Conservation (phyloP, 805 yeast species). For the Candida tallmaniae region DNA sequence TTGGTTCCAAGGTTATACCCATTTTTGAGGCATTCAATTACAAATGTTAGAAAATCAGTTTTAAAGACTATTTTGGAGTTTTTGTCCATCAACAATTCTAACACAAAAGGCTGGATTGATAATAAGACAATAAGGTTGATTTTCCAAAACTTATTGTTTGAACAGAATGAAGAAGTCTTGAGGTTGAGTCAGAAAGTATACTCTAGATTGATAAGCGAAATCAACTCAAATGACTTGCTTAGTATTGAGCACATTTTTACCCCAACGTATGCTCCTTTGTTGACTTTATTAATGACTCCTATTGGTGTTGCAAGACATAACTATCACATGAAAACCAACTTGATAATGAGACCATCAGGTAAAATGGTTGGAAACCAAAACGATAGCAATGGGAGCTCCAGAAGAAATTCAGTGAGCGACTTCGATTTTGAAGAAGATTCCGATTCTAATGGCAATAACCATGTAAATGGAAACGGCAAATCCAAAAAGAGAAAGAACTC, state of each 20-base stretch:
- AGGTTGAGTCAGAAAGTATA: slow-evolving; percentile 61
- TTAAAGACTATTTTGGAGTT: slow-evolving; percentile 77
- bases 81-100: slow-evolving; percentile 50
- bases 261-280: slow-evolving; percentile 54
- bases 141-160: slow-evolving; percentile 83
- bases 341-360: slow-evolving; percentile 79
- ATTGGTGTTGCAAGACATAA: slow-evolving; percentile 89
- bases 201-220: slow-evolving; percentile 47
- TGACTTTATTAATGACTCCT: slow-evolving; percentile 81
- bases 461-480: slow-evolving; percentile 18
- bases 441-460: slow-evolving; percentile 9
- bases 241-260: slow-evolving; percentile 50
- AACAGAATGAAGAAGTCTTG: slow-evolving; percentile 76
- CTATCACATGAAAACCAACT: slow-evolving; percentile 74
- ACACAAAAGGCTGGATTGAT: slow-evolving; percentile 68
- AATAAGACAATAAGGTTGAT: slow-evolving; percentile 68
- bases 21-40: slow-evolving; percentile 87
- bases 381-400: slow-evolving; percentile 5
- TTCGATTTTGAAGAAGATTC: slow-evolving; percentile 15
- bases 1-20: slow-evolving; percentile 91
- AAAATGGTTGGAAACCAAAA: slow-evolving; percentile 18
- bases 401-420: slow-evolving; percentile 9
- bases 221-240: slow-evolving; percentile 23
- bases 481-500: slow-evolving; percentile 47
- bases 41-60: slow-evolving; percentile 86